Conservation (phyloP, 768 basidiomycete species). For the Imleria badia region DNA sequence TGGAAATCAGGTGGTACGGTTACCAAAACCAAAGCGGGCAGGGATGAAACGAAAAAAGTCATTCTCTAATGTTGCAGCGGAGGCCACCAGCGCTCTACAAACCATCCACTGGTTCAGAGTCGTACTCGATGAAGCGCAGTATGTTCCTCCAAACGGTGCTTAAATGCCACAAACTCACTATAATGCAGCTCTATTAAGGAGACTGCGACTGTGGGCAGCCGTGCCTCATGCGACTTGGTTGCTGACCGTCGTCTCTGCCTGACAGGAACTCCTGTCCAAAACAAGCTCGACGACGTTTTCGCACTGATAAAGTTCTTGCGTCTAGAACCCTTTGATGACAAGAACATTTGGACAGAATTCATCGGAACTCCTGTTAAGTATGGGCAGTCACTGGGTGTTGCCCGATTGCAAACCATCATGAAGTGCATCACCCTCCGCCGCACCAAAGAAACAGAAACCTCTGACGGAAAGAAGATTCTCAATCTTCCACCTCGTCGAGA, state of each 20-base stretch:
- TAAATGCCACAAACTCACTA: background rate
- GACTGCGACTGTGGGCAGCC: slow-evolving; percentile 88
- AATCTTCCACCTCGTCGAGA: slow-evolving; percentile 89
- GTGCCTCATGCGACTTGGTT: slow-evolving; percentile 92
- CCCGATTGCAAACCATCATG: slow-evolving; percentile 96
- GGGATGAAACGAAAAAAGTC: slow-evolving; percentile 67
- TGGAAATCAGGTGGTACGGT: slow-evolving; percentile 59
- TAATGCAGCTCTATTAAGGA: slow-evolving; percentile 89
- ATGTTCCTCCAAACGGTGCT: slow-evolving; percentile 37
- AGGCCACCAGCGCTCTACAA: slow-evolving; percentile 79
- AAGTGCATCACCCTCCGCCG: slow-evolving; percentile 93
- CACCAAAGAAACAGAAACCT: slow-evolving; percentile 85
- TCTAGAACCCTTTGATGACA: slow-evolving; percentile 89
- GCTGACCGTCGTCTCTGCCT: slow-evolving; percentile 92
- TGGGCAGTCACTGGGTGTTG: slow-evolving; percentile 85
- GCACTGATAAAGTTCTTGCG: slow-evolving; percentile 96
- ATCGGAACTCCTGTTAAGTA: slow-evolving; percentile 93
- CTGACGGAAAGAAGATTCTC: slow-evolving; percentile 82
- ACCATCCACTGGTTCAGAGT: slow-evolving; percentile 96
- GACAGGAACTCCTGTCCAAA: slow-evolving; percentile 99
- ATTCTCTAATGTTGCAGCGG: slow-evolving; percentile 38
- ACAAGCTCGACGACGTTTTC: slow-evolving; percentile 97
- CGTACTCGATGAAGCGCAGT: slow-evolving; percentile 95
- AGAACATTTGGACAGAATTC: slow-evolving; percentile 88
- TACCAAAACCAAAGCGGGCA: slow-evolving; percentile 66